phyloP scores from a whole-genome alignment of 306 rosid genomes.

The Begonia peltatifolia region DNA sequence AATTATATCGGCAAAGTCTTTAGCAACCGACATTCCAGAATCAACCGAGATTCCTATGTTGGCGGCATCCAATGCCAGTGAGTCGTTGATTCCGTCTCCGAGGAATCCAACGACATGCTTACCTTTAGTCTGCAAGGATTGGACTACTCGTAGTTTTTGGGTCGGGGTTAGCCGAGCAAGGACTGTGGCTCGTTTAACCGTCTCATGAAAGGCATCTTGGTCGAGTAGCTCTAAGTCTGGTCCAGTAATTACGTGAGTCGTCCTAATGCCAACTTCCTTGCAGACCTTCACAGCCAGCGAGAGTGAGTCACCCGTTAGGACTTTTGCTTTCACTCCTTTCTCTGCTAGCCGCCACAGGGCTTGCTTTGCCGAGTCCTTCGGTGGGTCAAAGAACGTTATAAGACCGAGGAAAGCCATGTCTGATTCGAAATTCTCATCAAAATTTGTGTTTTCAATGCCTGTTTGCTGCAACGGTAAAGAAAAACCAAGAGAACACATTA shows the following conservation, averaged over 20 bases:
- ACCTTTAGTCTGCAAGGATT: conserved; percentile 56
- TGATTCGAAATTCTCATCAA: conserved; percentile 31
- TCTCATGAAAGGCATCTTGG: conserved; percentile 55
- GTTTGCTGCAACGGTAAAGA: conserved; percentile 15
- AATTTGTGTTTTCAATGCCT: conserved; percentile 11
- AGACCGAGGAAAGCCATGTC: conserved; percentile 71
- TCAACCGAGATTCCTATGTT: conserved; percentile 75
- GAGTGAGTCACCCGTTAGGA: conserved; percentile 67
- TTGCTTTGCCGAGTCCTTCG: conserved; percentile 80
- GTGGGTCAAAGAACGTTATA: conserved; percentile 75
- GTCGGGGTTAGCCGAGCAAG: conserved; percentile 75
- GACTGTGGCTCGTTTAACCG: conserved; percentile 54
- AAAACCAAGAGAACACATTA: background rate
- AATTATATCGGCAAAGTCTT: conserved; percentile 75
- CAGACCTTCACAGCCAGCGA: conserved; percentile 56
- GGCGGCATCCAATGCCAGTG: conserved; percentile 73
- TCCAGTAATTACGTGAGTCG: conserved; percentile 59
- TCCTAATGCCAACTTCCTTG: conserved; percentile 69
- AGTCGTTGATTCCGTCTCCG: conserved; percentile 74
- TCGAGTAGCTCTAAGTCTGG: conserved; percentile 63
- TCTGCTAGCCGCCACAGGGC: conserved; percentile 63
- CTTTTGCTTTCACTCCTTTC: conserved; percentile 79
- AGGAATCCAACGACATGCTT: conserved; percentile 61
- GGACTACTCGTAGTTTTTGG: conserved; percentile 67
- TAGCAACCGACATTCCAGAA: conserved; percentile 69